phyloP scores from a whole-genome alignment of 306 rosid genomes.

The Trifolium dubium region DNA sequence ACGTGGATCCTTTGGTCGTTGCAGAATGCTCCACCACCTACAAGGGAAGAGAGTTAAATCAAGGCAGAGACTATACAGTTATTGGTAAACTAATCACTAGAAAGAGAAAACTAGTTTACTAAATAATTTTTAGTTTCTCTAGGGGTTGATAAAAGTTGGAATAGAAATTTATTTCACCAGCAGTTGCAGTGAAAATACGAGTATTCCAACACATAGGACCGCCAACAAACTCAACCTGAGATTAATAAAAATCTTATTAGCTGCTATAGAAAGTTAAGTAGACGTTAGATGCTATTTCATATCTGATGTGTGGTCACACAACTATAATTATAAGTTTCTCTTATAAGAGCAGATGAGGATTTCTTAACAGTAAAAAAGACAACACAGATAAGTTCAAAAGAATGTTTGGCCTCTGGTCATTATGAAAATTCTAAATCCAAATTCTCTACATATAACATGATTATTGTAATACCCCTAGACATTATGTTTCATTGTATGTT shows the following conservation, averaged over 20 bases:
- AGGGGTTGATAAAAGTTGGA: conserved; percentile 13
- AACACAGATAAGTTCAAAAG: background rate
- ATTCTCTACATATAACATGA: conserved; percentile 1
- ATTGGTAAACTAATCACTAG: conserved; percentile 31
- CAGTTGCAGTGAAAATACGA: conserved; percentile 81
- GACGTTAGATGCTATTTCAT: too few relatives aligned
- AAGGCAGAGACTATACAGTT: conserved; percentile 5
- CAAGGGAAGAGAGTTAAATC: conserved; percentile 39
- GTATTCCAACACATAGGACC: conserved; percentile 99
- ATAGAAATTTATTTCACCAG: conserved; percentile 58
- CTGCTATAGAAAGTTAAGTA: too few relatives aligned
- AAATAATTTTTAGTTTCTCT: conserved; percentile 25
- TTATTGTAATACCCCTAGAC: background rate
- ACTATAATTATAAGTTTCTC: too few relatives aligned
- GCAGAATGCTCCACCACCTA: conserved; percentile 95
- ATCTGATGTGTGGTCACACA: too few relatives aligned
- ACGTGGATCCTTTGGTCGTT: conserved; percentile 80
- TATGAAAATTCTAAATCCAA: background rate
- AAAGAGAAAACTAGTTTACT: conserved; percentile 31
- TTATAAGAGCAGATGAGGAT: background rate
- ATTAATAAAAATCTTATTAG: conserved; percentile 26
- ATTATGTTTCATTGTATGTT: background rate
- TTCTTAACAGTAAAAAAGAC: conserved; percentile 2
- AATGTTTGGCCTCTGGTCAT: background rate
- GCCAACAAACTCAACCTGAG: conserved; percentile 96